Evolutionary conservation across 2,329 filamentous ascomycete genomes (phyloP), one percentile per base, ranked within the genome.

Genomic region (Ceratocystis papillata): DNA sequence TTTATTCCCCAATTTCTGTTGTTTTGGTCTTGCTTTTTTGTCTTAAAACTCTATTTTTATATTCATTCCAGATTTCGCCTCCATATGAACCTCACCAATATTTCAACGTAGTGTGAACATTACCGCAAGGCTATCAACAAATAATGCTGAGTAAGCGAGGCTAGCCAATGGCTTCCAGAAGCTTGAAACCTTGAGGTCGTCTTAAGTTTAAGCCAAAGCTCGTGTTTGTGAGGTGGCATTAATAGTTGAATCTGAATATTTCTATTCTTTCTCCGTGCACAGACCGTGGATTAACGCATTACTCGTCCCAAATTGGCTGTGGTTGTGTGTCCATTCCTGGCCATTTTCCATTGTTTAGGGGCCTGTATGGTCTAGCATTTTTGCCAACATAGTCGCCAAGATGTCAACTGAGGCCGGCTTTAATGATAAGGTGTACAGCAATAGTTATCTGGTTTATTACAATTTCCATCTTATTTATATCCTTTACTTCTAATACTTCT

Each of bases 71-170:
- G 22, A 30, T 17, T 12, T 62, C 33, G 20, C 30, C 37, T 64
- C 20, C 33, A 2, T 33, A 25, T 20, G 41, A 37, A 8, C 20
- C 22, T 62, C 7, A 6, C 41, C 59, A 20, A 20, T 12, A 50
- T 20, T 7, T 33, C 5, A 22, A 45, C 10, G 7, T 30, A 17
- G 25, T 6, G 25, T 63, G 61, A 63, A 48, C 17, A 33, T 63
- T 4, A 10, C 17, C 2, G 28, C 22, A 30, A 62, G 41, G 61
- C 17, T 59, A 7, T n/a, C 20, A 6, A 12, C n/a, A 20, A 15
- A 37, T 25, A 33, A 28, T 63, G 44, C 44, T 63, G 61, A 63
- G 22, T 63, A 63, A 63, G 61, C 61, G 48, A 63, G 61, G 61
- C 61, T 63, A 30, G 6, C 61, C 25, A 50, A 48, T 20, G 25